These are phyloP conservation scores for Poa annua DNA, from an alignment of 176 grass and related monocot species.

Conservation along the genomic window DNA sequence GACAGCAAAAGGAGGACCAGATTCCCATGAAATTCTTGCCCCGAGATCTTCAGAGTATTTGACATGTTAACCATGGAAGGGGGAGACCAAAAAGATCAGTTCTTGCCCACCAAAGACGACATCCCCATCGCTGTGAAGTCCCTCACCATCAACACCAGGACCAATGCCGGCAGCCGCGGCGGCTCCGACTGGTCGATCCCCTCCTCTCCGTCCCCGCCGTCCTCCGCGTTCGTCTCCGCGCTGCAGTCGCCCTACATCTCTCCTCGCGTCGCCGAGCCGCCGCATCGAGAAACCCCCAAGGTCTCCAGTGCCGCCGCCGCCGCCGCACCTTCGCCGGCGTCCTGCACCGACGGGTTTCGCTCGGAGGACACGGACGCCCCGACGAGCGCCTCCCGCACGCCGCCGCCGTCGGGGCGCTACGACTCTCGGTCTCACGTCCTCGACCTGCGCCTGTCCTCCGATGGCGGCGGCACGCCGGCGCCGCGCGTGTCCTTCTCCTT, in stretches of 20 bases:
- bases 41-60: conserved; percentile 28
- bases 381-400: conserved; percentile 76
- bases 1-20: conserved; percentile 9
- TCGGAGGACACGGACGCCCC: conserved; percentile 72
- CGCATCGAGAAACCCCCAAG: conserved; percentile 27
- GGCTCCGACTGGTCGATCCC: conserved; percentile 57
- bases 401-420: conserved; percentile 69
- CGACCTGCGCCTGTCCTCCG: conserved; percentile 43
- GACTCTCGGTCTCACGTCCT: conserved; percentile 43
- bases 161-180: conserved; percentile 41
- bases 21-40: conserved; percentile 17
- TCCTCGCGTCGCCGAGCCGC: conserved; percentile 60
- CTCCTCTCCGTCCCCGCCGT: conserved; percentile 85
- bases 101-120: conserved; percentile 49
- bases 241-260: conserved; percentile 97
- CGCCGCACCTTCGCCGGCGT: conserved; percentile 52
- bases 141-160: conserved; percentile 63
- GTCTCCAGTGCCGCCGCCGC: conserved; percentile 14
- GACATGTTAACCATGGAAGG: conserved; percentile 63
- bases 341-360: conserved; percentile 51
- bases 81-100: conserved; percentile 40
- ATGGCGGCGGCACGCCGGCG: conserved; percentile 9
- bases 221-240: conserved; percentile 92
- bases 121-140: conserved; percentile 57
- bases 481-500: conserved; percentile 83